A percentile compares a stretch with the other conserved stretches of the same genome.
phyloP scores from a whole-genome alignment of 164 flowering plant genomes.

The Aristolochia contorta region DNA sequence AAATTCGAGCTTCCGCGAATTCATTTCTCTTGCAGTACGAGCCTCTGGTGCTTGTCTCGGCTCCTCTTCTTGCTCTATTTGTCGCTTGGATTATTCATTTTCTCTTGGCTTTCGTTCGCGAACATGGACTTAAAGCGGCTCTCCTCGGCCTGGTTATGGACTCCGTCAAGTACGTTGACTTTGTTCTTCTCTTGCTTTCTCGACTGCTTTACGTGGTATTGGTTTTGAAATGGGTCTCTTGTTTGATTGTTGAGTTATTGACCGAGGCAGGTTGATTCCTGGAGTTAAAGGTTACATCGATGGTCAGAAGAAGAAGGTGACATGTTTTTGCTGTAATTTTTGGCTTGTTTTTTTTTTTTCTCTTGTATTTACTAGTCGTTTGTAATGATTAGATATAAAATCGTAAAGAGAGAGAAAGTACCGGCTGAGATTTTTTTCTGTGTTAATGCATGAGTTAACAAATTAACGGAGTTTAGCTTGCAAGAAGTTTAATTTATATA shows the following conservation, averaged over 20 bases:
- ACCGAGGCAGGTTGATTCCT: conserved; percentile 56
- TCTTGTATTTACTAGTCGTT: not conserved
- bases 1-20: conserved; percentile 48
- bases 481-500: too few species aligned
- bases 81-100: conserved; percentile 48
- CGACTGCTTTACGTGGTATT: not conserved
- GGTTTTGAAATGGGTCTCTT: not conserved
- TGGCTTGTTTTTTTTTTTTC: not conserved
- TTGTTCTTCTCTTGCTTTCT: not conserved
- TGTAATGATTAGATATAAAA: too few species aligned
- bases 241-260: not conserved
- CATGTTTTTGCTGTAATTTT: too few species aligned
- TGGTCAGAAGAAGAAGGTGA: conserved; percentile 82
- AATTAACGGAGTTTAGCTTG: too few species aligned
- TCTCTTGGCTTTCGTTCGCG: conserved; percentile 26
- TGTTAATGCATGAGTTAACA: too few species aligned
- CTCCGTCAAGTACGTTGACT: conserved; percentile 41
- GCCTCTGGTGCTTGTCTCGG: conserved; percentile 50
- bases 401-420: too few species aligned
- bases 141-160: conserved; percentile 34
- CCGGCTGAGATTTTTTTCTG: too few species aligned
- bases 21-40: conserved; percentile 56
- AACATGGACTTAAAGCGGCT: conserved; percentile 53
- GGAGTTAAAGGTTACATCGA: conserved; percentile 61
- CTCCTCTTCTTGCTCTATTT: conserved; percentile 47